Evolutionary conservation across 768 basidiomycete species (phyloP).

Genomic region (Clitopilus hobsonii): DNA sequence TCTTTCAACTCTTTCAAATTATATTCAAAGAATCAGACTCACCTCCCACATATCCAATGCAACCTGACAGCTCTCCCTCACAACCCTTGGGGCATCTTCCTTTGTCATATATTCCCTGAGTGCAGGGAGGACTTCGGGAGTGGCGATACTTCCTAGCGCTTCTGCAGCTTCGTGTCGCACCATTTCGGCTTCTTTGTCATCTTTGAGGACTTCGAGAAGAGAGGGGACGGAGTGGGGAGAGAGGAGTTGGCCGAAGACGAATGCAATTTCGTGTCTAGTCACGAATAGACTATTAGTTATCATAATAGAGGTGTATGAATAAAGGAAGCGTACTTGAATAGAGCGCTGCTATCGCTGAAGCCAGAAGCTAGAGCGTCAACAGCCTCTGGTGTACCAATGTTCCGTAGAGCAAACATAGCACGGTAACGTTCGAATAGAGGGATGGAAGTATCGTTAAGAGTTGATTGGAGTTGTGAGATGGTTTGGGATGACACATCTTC

Average conservation of each 20-base stretch:
- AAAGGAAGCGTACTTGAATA: slow-evolving; percentile 77
- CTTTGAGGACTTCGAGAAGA: slow-evolving; percentile 71
- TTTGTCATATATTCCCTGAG: slow-evolving; percentile 80
- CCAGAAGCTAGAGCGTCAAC: slow-evolving; percentile 90
- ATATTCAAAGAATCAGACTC: slow-evolving; percentile 20
- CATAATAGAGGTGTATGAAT: not conserved
- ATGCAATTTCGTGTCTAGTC: slow-evolving; percentile 92
- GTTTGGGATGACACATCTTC: slow-evolving; percentile 42
- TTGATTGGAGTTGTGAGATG: slow-evolving; percentile 51
- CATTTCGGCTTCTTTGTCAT: slow-evolving; percentile 83
- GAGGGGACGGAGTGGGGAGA: slow-evolving; percentile 86
- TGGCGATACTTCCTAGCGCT: slow-evolving; percentile 95
- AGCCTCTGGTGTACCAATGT: slow-evolving; percentile 81
- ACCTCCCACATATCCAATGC: slow-evolving; percentile 99
- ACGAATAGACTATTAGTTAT: slow-evolving; percentile 2
- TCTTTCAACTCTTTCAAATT: not conserved
- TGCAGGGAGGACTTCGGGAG: slow-evolving; percentile 84
- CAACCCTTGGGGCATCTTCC: slow-evolving; percentile 80
- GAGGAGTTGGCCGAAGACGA: slow-evolving; percentile 94
- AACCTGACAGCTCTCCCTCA: slow-evolving; percentile 92
- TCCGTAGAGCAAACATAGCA: slow-evolving; percentile 96
- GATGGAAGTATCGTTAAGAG: slow-evolving; percentile 59
- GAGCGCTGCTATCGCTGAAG: slow-evolving; percentile 81
- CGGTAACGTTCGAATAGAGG: slow-evolving; percentile 92
- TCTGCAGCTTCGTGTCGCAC: slow-evolving; percentile 98